Evolutionary conservation across 495 filamentous ascomycete genomes (phyloP), one percentile per base, ranked within the genome.

Genomic region (Oleoguttula mirabilis): DNA sequence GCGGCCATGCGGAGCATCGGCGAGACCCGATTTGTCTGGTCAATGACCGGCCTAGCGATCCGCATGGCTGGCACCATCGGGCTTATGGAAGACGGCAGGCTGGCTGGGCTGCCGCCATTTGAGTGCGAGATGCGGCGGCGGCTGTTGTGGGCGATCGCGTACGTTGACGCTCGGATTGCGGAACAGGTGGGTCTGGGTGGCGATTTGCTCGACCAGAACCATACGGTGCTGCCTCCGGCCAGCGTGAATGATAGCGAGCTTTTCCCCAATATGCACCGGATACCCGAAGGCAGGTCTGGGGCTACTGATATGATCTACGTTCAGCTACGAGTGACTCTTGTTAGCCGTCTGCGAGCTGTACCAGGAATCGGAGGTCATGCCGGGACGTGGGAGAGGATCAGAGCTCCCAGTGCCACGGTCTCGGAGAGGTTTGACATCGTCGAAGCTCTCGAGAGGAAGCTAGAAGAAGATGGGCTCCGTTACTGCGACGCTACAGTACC

Each of bases 151-250:
- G 56, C 59, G 21, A 43, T 60, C 20, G 33, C 48, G 14, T 36
- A 55, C 15, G 25, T 60, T 1, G 60, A 63, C 33, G 44, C 33
- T 16, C 42, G 41, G 2, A 43, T 33, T 3, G 32, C 47, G 10
- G 47, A 50, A 21, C 21, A 27, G 12, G 79, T 87, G 54, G 88
- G 84, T 0, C 79, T 77, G 19, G 82, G 88, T 44, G 69, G 80
- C 10, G 24, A 40, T 24, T 30, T 45, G 6, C 30, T 35, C 3
- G 10, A 24, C 23, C 23, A 39, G 20, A 25, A 32, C 11, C 36
- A 35, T 22, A 28, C 32, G 21, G 47, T 46, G 16, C 24, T 36
- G 2, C 28, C 43, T 11, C 48, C 49, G 15, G 19, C 43, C n/a
- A 52, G 48, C 35, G n/a, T 54, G 10, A 51, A 47, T 23, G 51